Evolutionary conservation across 2,329 filamentous ascomycete genomes (phyloP), one percentile per base, ranked within the genome.

Genomic region (Neonectria neomacrospora): DNA sequence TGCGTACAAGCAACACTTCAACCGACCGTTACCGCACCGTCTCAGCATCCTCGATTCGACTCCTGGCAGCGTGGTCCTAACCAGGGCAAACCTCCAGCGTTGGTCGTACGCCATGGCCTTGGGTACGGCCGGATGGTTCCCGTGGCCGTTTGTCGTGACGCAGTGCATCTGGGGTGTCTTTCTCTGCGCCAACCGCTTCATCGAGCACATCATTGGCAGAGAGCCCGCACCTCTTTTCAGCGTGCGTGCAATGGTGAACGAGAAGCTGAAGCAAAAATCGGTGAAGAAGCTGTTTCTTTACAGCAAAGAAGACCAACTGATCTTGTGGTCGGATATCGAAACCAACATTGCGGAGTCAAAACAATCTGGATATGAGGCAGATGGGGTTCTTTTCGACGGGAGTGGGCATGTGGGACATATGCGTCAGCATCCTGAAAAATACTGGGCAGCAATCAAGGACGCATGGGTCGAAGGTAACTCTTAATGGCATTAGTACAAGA

Each of bases 281-380:
- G 79, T 82, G 3, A 79, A 80, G 9, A 79, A 83, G 57, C 68
- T 88, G 55, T 89, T 87, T 74, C 67, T 88, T 32, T 89, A 88
- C 69, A 86, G 84, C 60, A 82, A 81, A 61, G 81, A 80, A 51
- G 87, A 89, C 68, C 77, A 82, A 50, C 80, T 89, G 65, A 86
- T 89, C 9, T 70, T 76, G 8, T 84, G 80, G 74, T 72, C 83
- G 62, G 85, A 88, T 64, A 82, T 88, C 2, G 83, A 87, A 66
- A 76, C 77, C 39, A 83, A 88, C 68, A 83, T 81, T 1, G 80
- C 80, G 5, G 73, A 80, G 32, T 81, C 85, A 3, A 77, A 71
- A 62, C 67, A 70, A 14, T 76, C 78, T 50, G 87, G 87, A 0
- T 88, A 83, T 72, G 70, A 72, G 23, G 81, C 83, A 7, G 77